Base-by-base conservation (phyloP, 495 filamentous ascomycete genomes). In the Penicillium arizonense region DNA sequence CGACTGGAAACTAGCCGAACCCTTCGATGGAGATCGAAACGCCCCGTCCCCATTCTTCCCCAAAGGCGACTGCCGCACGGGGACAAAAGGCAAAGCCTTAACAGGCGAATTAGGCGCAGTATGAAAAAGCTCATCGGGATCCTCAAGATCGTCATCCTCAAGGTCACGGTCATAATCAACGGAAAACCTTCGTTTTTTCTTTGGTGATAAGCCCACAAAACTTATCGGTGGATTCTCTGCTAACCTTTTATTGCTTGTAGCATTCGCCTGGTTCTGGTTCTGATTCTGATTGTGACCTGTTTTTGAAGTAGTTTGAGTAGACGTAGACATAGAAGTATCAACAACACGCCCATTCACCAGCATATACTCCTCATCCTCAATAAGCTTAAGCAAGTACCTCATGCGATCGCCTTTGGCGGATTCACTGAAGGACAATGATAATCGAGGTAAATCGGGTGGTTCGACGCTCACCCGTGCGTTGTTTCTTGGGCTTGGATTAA, bases 91-190 rank as follows among this genome's bases (percentile, higher is more conserved):
- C 7, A 9, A 24, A 13, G 35, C 26, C 52, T 68, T 69, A 0
- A 52, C 53, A 1, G 72, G 74, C 6, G 74, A 77, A 41, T 58
- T 74, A 13, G 74, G 71, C 23, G 74, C 71, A 0, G 72, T 75
- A 10, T 70, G 61, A 45, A 69, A 77, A n/a, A 67, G 64, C 21
- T 68, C 67, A 30, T 30, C 28, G 5, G 2, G 7, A 9, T 30
- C 28, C 28, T 30, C 28, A 30, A 30, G 9, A 2, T 30, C 28
- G 28, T 30, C 6, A 30, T 30, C 28, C 28, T 5, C 28, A 30
- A 7, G 7, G 28, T 5, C 5, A 30, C 0, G 4, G 9, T 30
- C 28, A 30, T 9, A 10, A 16, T 55, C 53, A 11, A 40, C n/a
- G 24, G 62, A 68, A 1, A 62, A 38, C 23, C 55, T 48, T 35